Conservation (phyloP, 192 early-diverging fungal species). For the Phlyctochytrium planicorne region DNA sequence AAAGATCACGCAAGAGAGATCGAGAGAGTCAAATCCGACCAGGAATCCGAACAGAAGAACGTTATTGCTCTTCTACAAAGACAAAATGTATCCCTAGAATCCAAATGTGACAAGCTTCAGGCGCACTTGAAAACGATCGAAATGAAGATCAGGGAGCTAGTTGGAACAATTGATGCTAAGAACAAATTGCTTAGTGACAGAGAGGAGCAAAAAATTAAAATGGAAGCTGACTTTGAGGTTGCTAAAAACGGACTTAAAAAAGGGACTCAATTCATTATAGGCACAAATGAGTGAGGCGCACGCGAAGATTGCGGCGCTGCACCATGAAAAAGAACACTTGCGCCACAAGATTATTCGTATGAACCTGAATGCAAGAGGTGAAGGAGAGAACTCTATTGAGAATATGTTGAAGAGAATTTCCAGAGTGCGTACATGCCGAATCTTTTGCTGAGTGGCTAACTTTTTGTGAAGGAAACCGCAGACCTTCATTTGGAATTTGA, state of each 20-base stretch:
- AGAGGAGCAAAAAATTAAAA: conserved; percentile 39
- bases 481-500: conserved; percentile 51
- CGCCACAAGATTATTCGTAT: conserved; percentile 65
- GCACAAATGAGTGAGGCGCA: conserved; percentile 33
- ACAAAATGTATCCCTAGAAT: conserved; percentile 57
- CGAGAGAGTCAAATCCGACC: conserved; percentile 60
- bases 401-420: conserved; percentile 63
- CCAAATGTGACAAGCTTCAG: conserved; percentile 61
- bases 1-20: conserved; percentile 61
- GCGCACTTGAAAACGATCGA: conserved; percentile 59
- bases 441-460: neutral
- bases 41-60: conserved; percentile 58
- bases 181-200: conserved; percentile 51
- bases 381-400: conserved; percentile 60
- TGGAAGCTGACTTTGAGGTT: conserved; percentile 47
- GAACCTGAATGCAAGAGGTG: conserved; percentile 57
- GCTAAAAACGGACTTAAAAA: conserved; percentile 3
- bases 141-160: conserved; percentile 49
- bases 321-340: conserved; percentile 60
- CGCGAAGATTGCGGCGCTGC: conserved; percentile 38
- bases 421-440: conserved; percentile 36
- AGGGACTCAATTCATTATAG: conserved; percentile 25
- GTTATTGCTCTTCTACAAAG: conserved; percentile 57
- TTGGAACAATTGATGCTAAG: conserved; percentile 50
- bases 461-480: conserved; percentile 41